Percentiles rank a stretch among this genome's conserved stretches.
Evolutionary conservation across 768 basidiomycete species (phyloP).

Genomic region (Lentinula detonsa): DNA sequence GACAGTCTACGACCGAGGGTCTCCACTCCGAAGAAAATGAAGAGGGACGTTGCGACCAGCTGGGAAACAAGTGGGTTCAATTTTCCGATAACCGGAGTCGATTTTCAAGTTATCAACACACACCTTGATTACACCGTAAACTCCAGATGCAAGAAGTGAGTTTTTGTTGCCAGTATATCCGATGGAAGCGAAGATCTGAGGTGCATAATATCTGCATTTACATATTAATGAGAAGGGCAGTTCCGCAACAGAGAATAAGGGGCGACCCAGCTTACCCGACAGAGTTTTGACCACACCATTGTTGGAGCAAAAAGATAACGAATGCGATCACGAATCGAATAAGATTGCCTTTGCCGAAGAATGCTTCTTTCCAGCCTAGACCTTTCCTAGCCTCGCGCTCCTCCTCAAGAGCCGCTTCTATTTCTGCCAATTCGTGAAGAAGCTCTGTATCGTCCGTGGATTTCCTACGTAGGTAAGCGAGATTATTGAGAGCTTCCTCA

Average conservation of each 20-base stretch:
- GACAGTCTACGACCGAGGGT: conserved; percentile 51
- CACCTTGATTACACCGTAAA: conserved; percentile 31
- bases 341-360: conserved; percentile 54
- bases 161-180: conserved; percentile 56
- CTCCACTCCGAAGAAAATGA: conserved; percentile 68
- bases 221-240: neutral
- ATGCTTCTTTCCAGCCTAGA: conserved; percentile 44
- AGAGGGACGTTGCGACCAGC: conserved; percentile 57
- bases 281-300: conserved; percentile 61
- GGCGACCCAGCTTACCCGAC: conserved; percentile 20
- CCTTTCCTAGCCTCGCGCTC: conserved; percentile 43
- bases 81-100: no score
- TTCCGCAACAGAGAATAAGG: neutral
- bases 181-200: conserved; percentile 69
- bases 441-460: conserved; percentile 23
- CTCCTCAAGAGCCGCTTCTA: conserved; percentile 54
- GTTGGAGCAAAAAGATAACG: conserved; percentile 50
- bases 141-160: conserved; percentile 66
- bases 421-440: conserved; percentile 46
- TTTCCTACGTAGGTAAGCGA: conserved; percentile 38
- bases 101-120: neutral
- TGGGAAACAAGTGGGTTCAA: conserved; percentile 22
- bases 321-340: conserved; percentile 58
- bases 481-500: conserved; percentile 32
- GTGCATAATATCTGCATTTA: conserved; percentile 56